Base-by-base conservation (phyloP, 2,329 filamentous ascomycete species). In the Ceratocystis alfenasii region DNA sequence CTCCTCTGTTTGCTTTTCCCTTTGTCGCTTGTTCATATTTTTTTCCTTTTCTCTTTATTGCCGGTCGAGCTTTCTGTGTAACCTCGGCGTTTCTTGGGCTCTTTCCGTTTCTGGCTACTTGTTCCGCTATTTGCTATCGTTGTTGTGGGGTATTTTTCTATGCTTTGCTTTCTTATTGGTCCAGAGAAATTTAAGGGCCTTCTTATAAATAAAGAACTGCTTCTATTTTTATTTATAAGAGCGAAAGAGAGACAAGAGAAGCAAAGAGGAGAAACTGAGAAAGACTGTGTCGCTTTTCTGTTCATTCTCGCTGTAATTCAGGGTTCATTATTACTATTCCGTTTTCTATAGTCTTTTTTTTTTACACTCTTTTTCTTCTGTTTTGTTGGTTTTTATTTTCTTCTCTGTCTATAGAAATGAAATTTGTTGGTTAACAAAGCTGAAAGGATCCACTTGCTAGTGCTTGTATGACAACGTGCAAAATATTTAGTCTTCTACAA, bases 111-210 rank as follows among this genome's bases (percentile, higher is more conserved):
- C 10, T 22, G n/a, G 50, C 20, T 22, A 20, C 20, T 17, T 50
- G 46, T 22, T n/a, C n/a, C 46, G 17, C 7, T 20, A n/a, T 50
- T n/a, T 28, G 8, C 25, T 28, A 12, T 30, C 8, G 53, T 57
- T 55, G 22, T 55, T 55, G 50, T 55, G n/a, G 10, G 50, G 50
- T 22, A 50, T 22, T 50, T 22, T 22, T 22, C 22, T 8, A 10
- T n/a, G 46, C 46, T 50, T 50, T 50, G 46, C n/a, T n/a, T 22
- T 50, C 30, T 50, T 50, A 22, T 7, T n/a, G 17, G 46, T n/a
- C n/a, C 22, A 50, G 15, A 22, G 46, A 46, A 64, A 64, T n/a
- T 67, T 22, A 2, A 22, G 55, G 62, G 62, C 46, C 48, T 62
- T 66, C 55, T 63, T 17, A 7, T 20, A 22, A 50, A 8, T 50